phyloP scores from a whole-genome alignment of 768 basidiomycete species.

The Psilocybe subaeruginosa region DNA sequence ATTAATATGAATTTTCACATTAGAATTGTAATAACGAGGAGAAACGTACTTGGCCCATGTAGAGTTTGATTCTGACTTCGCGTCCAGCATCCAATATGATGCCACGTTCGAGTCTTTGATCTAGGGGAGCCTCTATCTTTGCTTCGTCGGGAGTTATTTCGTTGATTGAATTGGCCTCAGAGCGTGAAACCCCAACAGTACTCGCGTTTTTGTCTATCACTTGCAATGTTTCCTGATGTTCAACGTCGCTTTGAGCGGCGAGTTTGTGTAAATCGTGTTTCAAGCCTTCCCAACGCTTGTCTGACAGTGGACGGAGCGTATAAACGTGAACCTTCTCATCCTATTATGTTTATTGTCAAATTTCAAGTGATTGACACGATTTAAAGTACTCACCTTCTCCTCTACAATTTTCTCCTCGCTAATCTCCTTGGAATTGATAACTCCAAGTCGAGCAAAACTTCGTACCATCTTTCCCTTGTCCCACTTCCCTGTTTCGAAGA shows the following conservation, averaged over 20 bases:
- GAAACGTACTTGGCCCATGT: slow-evolving; percentile 63
- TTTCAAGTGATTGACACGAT: not conserved
- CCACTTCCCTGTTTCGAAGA: slow-evolving; percentile 62
- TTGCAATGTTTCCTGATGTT: slow-evolving; percentile 12
- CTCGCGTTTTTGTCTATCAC: slow-evolving; percentile 25
- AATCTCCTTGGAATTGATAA: slow-evolving; percentile 28
- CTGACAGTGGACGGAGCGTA: slow-evolving; percentile 47
- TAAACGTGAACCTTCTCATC: slow-evolving; percentile 45
- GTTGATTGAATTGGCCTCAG: slow-evolving; percentile 48
- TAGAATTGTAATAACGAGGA: not conserved
- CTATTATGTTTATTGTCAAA: slow-evolving; percentile 24
- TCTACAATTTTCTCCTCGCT: slow-evolving; percentile 33
- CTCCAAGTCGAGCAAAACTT: slow-evolving; percentile 69
- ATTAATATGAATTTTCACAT: not conserved
- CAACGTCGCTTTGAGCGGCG: not conserved
- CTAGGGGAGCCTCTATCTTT: slow-evolving; percentile 15
- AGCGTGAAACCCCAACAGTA: slow-evolving; percentile 31
- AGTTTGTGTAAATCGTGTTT: slow-evolving; percentile 35
- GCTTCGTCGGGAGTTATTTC: slow-evolving; percentile 30
- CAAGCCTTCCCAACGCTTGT: slow-evolving; percentile 44
- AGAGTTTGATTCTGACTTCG: slow-evolving; percentile 73
- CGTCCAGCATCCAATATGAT: slow-evolving; percentile 66
- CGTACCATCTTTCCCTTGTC: slow-evolving; percentile 80
- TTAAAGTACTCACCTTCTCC: slow-evolving; percentile 33
- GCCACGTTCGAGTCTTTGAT: slow-evolving; percentile 30